These are phyloP conservation scores for Stemphylium lycopersici DNA, from an alignment of 2,329 filamentous ascomycete genomes.

Conservation along the genomic window DNA sequence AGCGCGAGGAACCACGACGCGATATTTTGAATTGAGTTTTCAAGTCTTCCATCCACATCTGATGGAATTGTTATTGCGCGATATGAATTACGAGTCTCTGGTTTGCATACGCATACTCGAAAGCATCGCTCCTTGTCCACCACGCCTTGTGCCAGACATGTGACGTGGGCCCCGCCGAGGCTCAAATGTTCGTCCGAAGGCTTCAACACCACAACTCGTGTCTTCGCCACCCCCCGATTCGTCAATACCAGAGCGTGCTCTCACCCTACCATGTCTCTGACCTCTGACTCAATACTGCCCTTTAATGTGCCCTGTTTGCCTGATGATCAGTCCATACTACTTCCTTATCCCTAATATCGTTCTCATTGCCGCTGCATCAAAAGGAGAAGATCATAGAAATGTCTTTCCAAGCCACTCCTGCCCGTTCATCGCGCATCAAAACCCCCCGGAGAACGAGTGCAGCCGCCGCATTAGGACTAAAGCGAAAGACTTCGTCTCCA, in stretches of 20 bases:
- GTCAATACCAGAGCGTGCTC: conserved; percentile 28
- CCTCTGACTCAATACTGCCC: background rate
- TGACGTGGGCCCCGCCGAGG: conserved; percentile 8
- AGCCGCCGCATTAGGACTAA: conserved; percentile 35
- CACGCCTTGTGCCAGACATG: too few relatives aligned
- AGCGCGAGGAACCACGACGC: too few relatives aligned
- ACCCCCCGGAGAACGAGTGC: conserved; percentile 32
- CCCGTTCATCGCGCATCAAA: conserved; percentile 40
- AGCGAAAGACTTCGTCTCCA: conserved; percentile 45
- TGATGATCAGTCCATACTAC: conserved; percentile 4
- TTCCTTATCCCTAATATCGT: too few relatives aligned
- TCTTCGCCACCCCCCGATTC: conserved; percentile 29
- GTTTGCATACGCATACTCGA: too few relatives aligned
- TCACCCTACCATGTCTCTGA: conserved; percentile 21
- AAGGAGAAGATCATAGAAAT: conserved; percentile 16
- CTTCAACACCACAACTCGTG: conserved; percentile 17
- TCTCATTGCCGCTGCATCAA: background rate
- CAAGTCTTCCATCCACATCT: too few relatives aligned
- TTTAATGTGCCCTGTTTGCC: background rate
- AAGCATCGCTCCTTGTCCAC: too few relatives aligned
- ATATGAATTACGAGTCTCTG: too few relatives aligned
- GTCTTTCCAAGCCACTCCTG: conserved; percentile 39
- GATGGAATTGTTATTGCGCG: too few relatives aligned
- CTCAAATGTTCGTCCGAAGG: background rate
- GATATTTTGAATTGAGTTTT: too few relatives aligned